These are phyloP conservation scores for Pouteria glomerata DNA, from an alignment of 148 eudicot genomes.

Conservation along the genomic window DNA sequence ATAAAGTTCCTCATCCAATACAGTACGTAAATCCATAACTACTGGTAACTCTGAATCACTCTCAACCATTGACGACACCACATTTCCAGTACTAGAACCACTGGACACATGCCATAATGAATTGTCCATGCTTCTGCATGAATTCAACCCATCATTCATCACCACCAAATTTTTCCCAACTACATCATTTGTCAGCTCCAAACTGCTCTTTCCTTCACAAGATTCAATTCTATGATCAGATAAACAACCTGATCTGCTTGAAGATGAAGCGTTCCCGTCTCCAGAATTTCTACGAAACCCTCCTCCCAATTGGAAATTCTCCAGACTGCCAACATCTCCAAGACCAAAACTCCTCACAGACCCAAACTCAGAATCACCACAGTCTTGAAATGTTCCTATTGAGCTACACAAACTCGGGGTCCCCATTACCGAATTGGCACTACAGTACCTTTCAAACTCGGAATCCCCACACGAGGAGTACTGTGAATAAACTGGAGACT, in stretches of 20 bases:
- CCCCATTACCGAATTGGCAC: slow-evolving; percentile 88
- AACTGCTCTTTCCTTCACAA: slow-evolving; percentile 7
- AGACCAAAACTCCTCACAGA: slow-evolving; percentile 46
- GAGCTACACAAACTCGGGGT: slow-evolving; percentile 87
- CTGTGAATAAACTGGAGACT: slow-evolving; percentile 49
- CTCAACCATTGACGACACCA: not conserved
- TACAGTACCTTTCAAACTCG: slow-evolving; percentile 85
- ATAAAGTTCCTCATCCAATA: slow-evolving; percentile 12
- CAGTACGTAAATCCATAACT: slow-evolving; percentile 5
- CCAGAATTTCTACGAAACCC: slow-evolving; percentile 30
- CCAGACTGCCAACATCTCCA: slow-evolving; percentile 29
- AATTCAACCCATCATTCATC: slow-evolving; percentile 12
- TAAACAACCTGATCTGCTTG: slow-evolving; percentile 14
- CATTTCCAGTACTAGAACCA: not conserved
- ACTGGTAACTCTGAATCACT: slow-evolving; percentile 9
- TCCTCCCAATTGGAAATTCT: slow-evolving; percentile 45
- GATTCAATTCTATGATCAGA: slow-evolving; percentile 6
- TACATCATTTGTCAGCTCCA: slow-evolving; percentile 3
- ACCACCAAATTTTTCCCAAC: slow-evolving; percentile 6
- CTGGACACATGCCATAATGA: slow-evolving; percentile 1
- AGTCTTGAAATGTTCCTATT: slow-evolving; percentile 61
- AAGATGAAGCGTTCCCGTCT: slow-evolving; percentile 17
- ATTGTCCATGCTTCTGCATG: slow-evolving; percentile 18
- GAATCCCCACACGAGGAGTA: slow-evolving; percentile 93
- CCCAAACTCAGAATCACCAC: slow-evolving; percentile 60